A percentile compares a stretch with the other conserved stretches of the same genome.
Evolutionary conservation across 2,329 filamentous ascomycete genomes (phyloP).

Genomic region (Zasmidium citrigriseum): DNA sequence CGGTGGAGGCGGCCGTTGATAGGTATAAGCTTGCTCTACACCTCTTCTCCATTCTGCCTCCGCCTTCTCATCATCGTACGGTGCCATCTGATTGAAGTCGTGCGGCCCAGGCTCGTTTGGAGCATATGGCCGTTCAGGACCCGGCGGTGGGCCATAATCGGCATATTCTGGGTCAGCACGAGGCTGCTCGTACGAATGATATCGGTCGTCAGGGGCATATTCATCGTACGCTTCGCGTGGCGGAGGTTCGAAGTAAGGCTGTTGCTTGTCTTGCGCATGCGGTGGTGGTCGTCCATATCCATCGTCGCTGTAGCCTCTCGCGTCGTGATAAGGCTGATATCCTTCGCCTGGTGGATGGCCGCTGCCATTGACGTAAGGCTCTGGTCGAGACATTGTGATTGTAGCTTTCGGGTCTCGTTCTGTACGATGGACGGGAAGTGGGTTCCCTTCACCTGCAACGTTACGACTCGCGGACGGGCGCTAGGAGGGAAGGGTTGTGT

Average conservation of each 20-base stretch:
- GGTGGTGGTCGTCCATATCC: not conserved
- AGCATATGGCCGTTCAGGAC: conserved; percentile 1
- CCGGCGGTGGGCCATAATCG: conserved; percentile 6
- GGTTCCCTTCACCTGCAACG: not conserved
- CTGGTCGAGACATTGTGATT: not conserved
- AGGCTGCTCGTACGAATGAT: not conserved
- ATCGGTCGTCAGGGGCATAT: not conserved
- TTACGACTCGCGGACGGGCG: not conserved
- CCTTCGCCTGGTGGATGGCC: not conserved
- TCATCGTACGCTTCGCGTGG: conserved; percentile 1
- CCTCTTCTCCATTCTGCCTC: conserved; percentile 25
- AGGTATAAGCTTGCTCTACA: conserved; percentile 13
- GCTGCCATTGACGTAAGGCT: not conserved
- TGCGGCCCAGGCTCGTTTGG: conserved; percentile 16
- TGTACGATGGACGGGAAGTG: not conserved
- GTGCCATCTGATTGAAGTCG: conserved; percentile 17
- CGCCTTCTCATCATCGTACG: conserved; percentile 32
- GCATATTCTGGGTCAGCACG: conserved; percentile 6
- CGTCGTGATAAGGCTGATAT: not conserved
- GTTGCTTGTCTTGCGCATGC: not conserved
- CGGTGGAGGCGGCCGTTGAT: conserved; percentile 10
- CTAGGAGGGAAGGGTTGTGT: not conserved
- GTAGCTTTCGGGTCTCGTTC: not conserved
- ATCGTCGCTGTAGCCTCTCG: not conserved
- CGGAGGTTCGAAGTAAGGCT: conserved; percentile 12